Evolutionary conservation across 768 basidiomycete species (phyloP), one percentile per base, ranked within the genome.

Genomic region (Kwoniella mangroviensis): DNA sequence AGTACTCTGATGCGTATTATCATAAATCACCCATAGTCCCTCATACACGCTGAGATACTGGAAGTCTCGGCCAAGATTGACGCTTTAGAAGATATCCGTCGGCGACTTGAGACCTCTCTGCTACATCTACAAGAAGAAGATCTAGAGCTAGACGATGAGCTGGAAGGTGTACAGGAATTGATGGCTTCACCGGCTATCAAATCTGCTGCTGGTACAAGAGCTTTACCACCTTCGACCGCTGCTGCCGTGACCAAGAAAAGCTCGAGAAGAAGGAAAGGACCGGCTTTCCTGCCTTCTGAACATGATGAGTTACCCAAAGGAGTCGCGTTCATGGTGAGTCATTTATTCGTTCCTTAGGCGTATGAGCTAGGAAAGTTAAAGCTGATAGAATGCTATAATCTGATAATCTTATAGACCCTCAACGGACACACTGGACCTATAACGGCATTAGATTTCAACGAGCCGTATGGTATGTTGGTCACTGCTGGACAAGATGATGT

Each of bases 231-330:
- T 86, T 56, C 87, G 86, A 76, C 80, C 86, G 49, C 86, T 85
- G 15, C 86, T 43, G 52, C 73, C 1, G 63, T 67, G 21, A 58
- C 49, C 42, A 69, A 65, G 21, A 78, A 86, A 26, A 90, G 88
- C 72, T 90, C 91, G 34, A 87, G 91, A 55, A 84, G 91, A 76
- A 86, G 90, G 63, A 91, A 89, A 87, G 95, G 96, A 2, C 95
- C 96, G 0, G 92, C 92, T 19, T 98, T 99, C 86, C 82, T 99
- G 57, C 97, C 97, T 4, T 97, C 94, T 19, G 97, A 98, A 81
- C 97, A 99, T 75, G 93, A 94, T 75, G 94, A 97, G 63, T 86
- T 99, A 40, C 97, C 97, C 10, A 88, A 90, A 9, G 94, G 93
- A 1, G 89, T 98, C 5, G 97, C 96, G 13, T 99, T 99, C 84